Conservation (phyloP, 192 early-diverging fungal genomes). For the Linnemannia exigua region DNA sequence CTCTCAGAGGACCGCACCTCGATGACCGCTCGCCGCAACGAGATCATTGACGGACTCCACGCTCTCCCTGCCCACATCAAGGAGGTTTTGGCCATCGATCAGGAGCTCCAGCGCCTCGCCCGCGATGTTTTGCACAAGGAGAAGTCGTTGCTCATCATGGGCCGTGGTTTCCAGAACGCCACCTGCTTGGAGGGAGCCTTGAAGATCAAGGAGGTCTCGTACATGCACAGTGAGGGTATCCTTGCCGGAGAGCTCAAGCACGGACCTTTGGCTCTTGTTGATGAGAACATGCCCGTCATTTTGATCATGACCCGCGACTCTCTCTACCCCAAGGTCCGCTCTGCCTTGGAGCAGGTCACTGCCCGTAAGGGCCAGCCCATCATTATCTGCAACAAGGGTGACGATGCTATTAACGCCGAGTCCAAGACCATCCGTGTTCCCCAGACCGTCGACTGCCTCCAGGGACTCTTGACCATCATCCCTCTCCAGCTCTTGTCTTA, state of each 20-base stretch:
- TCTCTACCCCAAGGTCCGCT: conserved; percentile 94
- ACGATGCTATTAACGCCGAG: conserved; percentile 75
- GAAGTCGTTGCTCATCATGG: conserved; percentile 94
- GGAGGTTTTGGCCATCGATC: conserved; percentile 89
- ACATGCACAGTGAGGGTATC: conserved; percentile 99
- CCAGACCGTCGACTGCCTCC: conserved; percentile 92
- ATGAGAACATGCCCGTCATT: conserved; percentile 98
- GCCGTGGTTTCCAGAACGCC: conserved; percentile 98
- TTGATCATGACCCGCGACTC: conserved; percentile 98
- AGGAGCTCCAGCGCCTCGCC: conserved; percentile 86
- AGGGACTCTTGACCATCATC: conserved; percentile 94
- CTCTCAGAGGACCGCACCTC: conserved; percentile 93
- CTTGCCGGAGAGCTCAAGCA: conserved; percentile 99
- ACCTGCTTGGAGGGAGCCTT: conserved; percentile 98
- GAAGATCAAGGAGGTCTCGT: conserved; percentile 99
- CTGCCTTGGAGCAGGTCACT: conserved; percentile 95
- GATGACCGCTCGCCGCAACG: conserved; percentile 87
- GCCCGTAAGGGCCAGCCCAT: conserved; percentile 97
- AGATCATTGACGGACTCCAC: conserved; percentile 95
- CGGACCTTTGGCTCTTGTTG: conserved; percentile 96
- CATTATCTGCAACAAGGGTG: conserved; percentile 94
- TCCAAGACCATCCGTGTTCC: conserved; percentile 94
- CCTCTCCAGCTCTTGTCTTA: conserved; percentile 97
- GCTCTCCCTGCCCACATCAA: conserved; percentile 93
- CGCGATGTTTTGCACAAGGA: conserved; percentile 84